These are phyloP conservation scores for Mortierella sp. DNA, from an alignment of 371 early-diverging fungal species.

Conservation along the genomic window DNA sequence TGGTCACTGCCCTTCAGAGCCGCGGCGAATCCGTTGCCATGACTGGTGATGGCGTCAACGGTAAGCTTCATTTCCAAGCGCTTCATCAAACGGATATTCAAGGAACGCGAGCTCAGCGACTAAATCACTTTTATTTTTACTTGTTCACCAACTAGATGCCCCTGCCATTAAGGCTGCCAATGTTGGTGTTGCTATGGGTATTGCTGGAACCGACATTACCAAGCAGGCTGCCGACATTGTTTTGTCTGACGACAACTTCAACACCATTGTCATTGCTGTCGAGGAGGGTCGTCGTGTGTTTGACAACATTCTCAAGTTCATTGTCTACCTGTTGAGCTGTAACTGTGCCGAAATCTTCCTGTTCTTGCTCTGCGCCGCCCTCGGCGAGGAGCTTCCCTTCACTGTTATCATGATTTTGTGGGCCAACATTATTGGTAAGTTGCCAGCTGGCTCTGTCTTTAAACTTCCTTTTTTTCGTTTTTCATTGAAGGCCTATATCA, in stretches of 20 bases:
- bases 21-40: slow-evolving; percentile 74
- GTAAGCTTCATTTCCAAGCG: background rate
- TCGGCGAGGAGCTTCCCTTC: slow-evolving; percentile 71
- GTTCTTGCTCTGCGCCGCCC: slow-evolving; percentile 66
- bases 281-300: slow-evolving; percentile 89
- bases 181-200: slow-evolving; percentile 94
- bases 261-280: slow-evolving; percentile 83
- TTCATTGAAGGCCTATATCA: too few species aligned
- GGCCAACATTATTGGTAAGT: slow-evolving; percentile 85
- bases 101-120: background rate
- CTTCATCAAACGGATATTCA: background rate
- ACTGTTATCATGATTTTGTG: slow-evolving; percentile 81
- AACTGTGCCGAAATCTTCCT: slow-evolving; percentile 85
- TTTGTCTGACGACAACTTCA: slow-evolving; percentile 84
- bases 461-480: too few species aligned
- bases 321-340: slow-evolving; percentile 89
- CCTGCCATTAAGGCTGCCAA: slow-evolving; percentile 91
- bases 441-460: too few species aligned
- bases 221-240: slow-evolving; percentile 92
- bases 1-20: slow-evolving; percentile 94
- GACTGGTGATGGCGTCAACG: slow-evolving; percentile 94
- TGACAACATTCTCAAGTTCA: slow-evolving; percentile 94
- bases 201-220: slow-evolving; percentile 90
- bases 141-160: slow-evolving; percentile 67
- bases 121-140: background rate